A percentile compares a stretch with the other conserved stretches of the same genome.
Conservation (phyloP, 1,284 basidiomycete species). For the Athelia sp. region DNA sequence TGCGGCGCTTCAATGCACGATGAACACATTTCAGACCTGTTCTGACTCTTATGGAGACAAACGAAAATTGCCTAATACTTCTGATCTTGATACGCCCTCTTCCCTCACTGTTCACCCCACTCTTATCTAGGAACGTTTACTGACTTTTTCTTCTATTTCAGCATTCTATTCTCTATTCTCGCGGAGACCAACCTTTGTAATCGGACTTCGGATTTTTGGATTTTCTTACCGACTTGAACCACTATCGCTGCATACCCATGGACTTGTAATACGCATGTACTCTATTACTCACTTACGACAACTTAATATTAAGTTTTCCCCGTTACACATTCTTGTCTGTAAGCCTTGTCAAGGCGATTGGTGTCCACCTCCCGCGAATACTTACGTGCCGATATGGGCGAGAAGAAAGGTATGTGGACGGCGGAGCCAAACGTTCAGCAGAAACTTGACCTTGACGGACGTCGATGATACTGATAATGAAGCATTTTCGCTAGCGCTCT, state of each 20-base stretch:
- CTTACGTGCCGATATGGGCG: too few species aligned
- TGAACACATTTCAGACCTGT: constrained; percentile 37
- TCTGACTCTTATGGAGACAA: constrained; percentile 29
- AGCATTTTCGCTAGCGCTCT: too few species aligned
- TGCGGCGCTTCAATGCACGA: constrained; percentile 14
- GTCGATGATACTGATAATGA: too few species aligned
- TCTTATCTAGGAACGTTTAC: background rate
- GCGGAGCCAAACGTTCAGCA: too few species aligned
- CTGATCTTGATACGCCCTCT: background rate
- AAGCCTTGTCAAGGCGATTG: background rate
- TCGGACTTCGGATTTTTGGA: background rate
- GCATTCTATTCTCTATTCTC: background rate
- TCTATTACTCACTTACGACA: too few species aligned
- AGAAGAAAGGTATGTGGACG: too few species aligned
- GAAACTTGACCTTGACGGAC: too few species aligned
- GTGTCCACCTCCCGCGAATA: background rate
- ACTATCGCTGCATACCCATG: background rate
- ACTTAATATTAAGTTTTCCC: background rate
- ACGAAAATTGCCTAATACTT: constrained; percentile 40
- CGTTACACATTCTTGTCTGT: background rate
- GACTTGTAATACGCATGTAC: too few species aligned
- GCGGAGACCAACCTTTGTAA: background rate
- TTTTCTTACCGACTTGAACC: background rate
- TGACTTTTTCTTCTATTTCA: background rate
- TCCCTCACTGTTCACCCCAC: background rate